Percentiles rank a stretch among this genome's conserved stretches.
These are phyloP conservation scores for Sclerotiophoma versabilis DNA, from an alignment of 2,329 filamentous ascomycete species.

Conservation along the genomic window DNA sequence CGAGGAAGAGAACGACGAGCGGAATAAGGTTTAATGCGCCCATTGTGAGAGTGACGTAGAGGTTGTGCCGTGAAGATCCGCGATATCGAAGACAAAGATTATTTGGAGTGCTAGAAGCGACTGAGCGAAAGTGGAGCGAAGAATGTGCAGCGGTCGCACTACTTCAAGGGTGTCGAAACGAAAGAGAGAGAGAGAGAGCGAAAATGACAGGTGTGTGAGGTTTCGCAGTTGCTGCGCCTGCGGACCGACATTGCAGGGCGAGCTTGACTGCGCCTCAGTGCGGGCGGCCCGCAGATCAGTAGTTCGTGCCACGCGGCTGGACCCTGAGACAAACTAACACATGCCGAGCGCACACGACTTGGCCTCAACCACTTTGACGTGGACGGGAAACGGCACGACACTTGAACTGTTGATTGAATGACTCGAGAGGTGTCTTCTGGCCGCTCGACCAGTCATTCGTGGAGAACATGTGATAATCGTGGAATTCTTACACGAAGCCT, in stretches of 20 bases:
- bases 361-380: neutral
- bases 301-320: slow-evolving; percentile 2
- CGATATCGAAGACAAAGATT: no score
- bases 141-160: slow-evolving; percentile 3
- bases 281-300: slow-evolving; percentile 5
- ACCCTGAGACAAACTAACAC: slow-evolving; percentile 3
- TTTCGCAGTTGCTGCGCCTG: slow-evolving; percentile 5
- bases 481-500: no score
- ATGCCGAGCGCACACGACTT: slow-evolving; percentile 1
- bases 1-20: slow-evolving; percentile 67
- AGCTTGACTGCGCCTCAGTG: slow-evolving; percentile 11
- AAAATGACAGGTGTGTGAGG: slow-evolving; percentile 2
- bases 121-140: neutral
- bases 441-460: no score
- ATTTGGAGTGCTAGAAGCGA: neutral
- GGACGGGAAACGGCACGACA: no score
- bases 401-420: no score
- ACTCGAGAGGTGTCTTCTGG: no score
- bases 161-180: neutral
- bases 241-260: slow-evolving; percentile 14
- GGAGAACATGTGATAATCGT: no score
- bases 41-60: slow-evolving; percentile 35
- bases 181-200: neutral
- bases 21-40: slow-evolving; percentile 65
- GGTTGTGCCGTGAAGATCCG: neutral